phyloP scores from a whole-genome alignment of 345 rosid species.

The Gossypium mustelinum region DNA sequence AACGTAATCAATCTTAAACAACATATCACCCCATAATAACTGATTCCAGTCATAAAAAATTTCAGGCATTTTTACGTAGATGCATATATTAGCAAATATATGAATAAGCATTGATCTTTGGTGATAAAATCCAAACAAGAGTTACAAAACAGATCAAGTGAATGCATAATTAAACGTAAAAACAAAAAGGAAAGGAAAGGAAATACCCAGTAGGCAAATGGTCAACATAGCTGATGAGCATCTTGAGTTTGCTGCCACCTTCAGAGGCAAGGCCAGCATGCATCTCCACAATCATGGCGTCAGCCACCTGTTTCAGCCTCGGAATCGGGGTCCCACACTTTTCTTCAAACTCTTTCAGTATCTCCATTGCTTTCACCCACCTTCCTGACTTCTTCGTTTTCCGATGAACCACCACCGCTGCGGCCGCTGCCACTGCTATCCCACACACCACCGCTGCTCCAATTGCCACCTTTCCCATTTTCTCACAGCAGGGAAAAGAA shows the following conservation, averaged over 20 bases:
- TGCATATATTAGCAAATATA: not conserved
- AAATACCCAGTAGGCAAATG: conserved; percentile 89
- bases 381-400: conserved; percentile 34
- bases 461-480: conserved; percentile 47
- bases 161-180: not conserved
- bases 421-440: conserved; percentile 51
- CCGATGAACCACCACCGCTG: conserved; percentile 58
- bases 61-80: not conserved
- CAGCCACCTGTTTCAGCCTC: conserved; percentile 76
- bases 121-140: not conserved
- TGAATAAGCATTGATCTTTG: not conserved
- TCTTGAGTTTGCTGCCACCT: conserved; percentile 95
- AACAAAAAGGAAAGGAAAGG: not conserved
- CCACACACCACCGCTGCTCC: conserved; percentile 17
- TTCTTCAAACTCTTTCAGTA: conserved; percentile 65
- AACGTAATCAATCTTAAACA: not conserved
- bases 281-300: conserved; percentile 99
- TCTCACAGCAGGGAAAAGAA: not conserved
- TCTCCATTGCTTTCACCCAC: conserved; percentile 52
- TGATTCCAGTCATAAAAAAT: not conserved
- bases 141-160: not conserved
- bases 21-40: not conserved
- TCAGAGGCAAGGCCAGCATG: conserved; percentile 97
- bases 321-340: conserved; percentile 66
- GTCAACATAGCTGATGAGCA: conserved; percentile 93